Evolutionary conservation across 768 basidiomycete genomes (phyloP).

Genomic region (Coprinopsis sp.): DNA sequence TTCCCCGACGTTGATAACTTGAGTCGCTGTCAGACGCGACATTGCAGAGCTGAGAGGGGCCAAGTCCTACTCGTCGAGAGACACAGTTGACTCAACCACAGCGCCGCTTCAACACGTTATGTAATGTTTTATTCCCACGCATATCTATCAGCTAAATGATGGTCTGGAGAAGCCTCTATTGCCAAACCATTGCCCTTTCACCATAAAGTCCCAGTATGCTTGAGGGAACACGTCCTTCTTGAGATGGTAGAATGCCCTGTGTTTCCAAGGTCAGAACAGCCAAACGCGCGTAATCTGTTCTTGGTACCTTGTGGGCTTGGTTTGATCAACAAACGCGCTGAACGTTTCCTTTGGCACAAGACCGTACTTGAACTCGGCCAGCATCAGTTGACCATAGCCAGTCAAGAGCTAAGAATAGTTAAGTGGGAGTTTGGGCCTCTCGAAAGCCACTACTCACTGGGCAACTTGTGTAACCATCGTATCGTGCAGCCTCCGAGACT

Average conservation of each 20-base stretch:
- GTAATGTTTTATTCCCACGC: background rate
- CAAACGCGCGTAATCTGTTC: too few species aligned
- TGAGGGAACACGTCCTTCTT: conserved; percentile 81
- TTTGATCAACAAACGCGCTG: conserved; percentile 62
- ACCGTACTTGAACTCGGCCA: conserved; percentile 95
- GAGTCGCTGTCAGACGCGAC: conserved; percentile 75
- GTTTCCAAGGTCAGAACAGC: too few species aligned
- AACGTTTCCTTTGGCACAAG: conserved; percentile 87
- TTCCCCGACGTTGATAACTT: conserved; percentile 69
- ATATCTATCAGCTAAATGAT: conserved; percentile 14
- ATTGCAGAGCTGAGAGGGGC: conserved; percentile 29
- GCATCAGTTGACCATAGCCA: conserved; percentile 76
- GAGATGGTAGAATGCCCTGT: conserved; percentile 77
- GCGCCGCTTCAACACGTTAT: background rate
- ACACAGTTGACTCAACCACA: conserved; percentile 4
- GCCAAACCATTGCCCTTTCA: conserved; percentile 48
- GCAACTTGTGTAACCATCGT: conserved; percentile 89
- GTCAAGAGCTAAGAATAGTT: conserved; percentile 55
- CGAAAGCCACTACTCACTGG: conserved; percentile 49
- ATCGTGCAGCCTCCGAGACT: conserved; percentile 54
- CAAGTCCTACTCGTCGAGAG: conserved; percentile 1
- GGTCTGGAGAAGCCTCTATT: conserved; percentile 28
- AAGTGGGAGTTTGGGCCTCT: background rate
- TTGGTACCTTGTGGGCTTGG: conserved; percentile 74
- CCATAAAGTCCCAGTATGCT: conserved; percentile 77